Conservation (phyloP, 164 flowering plant species). For the Cinnamomum micranthum region DNA sequence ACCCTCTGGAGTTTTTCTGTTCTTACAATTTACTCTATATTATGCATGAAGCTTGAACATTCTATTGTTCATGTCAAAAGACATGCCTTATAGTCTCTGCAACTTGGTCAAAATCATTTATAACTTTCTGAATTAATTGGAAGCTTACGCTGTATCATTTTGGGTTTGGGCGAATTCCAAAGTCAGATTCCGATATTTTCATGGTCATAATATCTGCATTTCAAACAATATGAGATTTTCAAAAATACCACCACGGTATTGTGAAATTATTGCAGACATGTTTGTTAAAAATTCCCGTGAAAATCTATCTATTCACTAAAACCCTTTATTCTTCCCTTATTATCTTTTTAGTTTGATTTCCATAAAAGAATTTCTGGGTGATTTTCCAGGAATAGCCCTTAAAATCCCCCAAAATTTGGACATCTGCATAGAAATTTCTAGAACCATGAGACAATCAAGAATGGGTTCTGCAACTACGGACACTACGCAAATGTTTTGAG, state of each 20-base stretch:
- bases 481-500: too few species aligned
- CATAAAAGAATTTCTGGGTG: background rate
- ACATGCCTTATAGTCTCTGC: background rate
- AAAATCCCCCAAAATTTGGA: background rate
- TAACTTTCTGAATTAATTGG: too few species aligned
- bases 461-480: too few species aligned
- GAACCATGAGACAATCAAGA: background rate
- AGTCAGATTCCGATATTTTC: background rate
- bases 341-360: background rate
- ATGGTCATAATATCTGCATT: background rate
- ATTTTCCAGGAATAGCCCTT: background rate
- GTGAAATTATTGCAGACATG: too few species aligned
- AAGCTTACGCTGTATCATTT: background rate
- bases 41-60: background rate
- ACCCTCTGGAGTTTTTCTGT: too few species aligned
- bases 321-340: background rate
- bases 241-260: too few species aligned
- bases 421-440: background rate
- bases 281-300: background rate
- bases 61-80: background rate
- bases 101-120: background rate
- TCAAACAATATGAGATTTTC: background rate
- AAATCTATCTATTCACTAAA: background rate
- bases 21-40: background rate
- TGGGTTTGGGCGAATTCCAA: background rate